Evolutionary conservation across 371 early-diverging fungal species (phyloP).

Genomic region (Nematocida ausubeli): DNA sequence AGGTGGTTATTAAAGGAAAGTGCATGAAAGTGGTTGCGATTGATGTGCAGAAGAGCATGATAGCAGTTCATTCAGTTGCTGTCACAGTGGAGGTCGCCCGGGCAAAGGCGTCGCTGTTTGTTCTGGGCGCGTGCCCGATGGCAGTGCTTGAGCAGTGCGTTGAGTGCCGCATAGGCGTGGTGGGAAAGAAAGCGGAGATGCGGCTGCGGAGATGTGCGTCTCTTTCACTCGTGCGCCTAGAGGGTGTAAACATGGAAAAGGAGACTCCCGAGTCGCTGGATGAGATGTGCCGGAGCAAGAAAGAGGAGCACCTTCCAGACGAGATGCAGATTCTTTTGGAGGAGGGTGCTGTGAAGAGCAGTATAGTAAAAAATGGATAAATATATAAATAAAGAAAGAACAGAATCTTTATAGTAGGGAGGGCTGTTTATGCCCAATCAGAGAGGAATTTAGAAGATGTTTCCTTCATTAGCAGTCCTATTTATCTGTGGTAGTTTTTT

Average conservation of each 20-base stretch:
- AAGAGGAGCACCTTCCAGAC: slow-evolving; percentile 41
- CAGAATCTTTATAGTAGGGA: too few relatives aligned
- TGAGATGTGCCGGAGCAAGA: neutral
- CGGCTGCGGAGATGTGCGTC: slow-evolving; percentile 14
- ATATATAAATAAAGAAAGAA: neutral
- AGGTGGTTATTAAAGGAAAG: slow-evolving; percentile 27
- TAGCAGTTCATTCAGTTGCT: neutral
- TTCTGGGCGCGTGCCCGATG: slow-evolving; percentile 5
- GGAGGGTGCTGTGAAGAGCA: neutral
- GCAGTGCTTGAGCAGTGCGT: slow-evolving; percentile 31
- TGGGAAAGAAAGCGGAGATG: neutral
- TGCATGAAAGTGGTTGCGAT: slow-evolving; percentile 38
- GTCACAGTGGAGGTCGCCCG: slow-evolving; percentile 30
- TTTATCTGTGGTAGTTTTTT: too few relatives aligned
- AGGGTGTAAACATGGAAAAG: neutral
- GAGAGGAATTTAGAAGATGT: too few relatives aligned
- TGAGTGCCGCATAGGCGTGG: slow-evolving; percentile 36
- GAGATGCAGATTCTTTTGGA: slow-evolving; percentile 26
- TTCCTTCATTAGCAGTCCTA: too few relatives aligned
- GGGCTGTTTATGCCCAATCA: too few relatives aligned
- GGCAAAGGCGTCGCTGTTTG: slow-evolving; percentile 28
- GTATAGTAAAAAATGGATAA: neutral
- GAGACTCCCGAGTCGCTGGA: neutral
- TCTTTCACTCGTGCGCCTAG: slow-evolving; percentile 5
- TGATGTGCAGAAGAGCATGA: slow-evolving; percentile 10